Conservation (phyloP, 2,329 filamentous ascomycete species). For the Penicillium fuscoglaucum region DNA sequence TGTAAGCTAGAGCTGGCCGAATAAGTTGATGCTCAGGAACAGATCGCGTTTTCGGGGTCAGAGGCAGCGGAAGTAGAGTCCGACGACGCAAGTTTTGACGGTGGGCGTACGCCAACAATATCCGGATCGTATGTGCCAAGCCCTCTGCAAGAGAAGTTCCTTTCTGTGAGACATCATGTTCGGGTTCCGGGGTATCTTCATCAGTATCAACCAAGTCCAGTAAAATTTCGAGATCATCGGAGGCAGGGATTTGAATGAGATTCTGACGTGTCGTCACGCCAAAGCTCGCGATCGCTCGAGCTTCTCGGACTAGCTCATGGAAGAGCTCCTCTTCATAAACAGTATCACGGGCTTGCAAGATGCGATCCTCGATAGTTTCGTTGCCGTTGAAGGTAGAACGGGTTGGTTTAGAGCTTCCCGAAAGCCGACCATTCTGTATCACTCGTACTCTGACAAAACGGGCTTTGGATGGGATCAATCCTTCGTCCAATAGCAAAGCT, state of each 20-base stretch:
- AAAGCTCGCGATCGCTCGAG: slow-evolving; percentile 68
- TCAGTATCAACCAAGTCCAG: slow-evolving; percentile 67
- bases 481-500: slow-evolving; percentile 70
- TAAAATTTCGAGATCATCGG: slow-evolving; percentile 58
- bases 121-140: slow-evolving; percentile 66
- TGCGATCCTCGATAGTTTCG: slow-evolving; percentile 39
- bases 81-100: slow-evolving; percentile 67
- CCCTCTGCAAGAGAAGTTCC: slow-evolving; percentile 60
- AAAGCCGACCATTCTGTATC: slow-evolving; percentile 56
- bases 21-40: slow-evolving; percentile 58
- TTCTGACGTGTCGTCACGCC: slow-evolving; percentile 65
- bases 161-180: slow-evolving; percentile 27
- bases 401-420: slow-evolving; percentile 53
- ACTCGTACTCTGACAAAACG: slow-evolving; percentile 69
- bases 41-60: slow-evolving; percentile 52
- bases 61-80: slow-evolving; percentile 62
- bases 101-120: slow-evolving; percentile 78
- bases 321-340: slow-evolving; percentile 72
- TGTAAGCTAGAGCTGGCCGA: slow-evolving; percentile 56
- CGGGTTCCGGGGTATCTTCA: slow-evolving; percentile 30
- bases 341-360: slow-evolving; percentile 49
- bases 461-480: slow-evolving; percentile 49
- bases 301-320: slow-evolving; percentile 83
- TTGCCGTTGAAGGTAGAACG: slow-evolving; percentile 18
- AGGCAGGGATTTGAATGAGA: slow-evolving; percentile 57